phyloP scores from a whole-genome alignment of 1,139 yeast species.

The Yamadazyma diddensiae region DNA sequence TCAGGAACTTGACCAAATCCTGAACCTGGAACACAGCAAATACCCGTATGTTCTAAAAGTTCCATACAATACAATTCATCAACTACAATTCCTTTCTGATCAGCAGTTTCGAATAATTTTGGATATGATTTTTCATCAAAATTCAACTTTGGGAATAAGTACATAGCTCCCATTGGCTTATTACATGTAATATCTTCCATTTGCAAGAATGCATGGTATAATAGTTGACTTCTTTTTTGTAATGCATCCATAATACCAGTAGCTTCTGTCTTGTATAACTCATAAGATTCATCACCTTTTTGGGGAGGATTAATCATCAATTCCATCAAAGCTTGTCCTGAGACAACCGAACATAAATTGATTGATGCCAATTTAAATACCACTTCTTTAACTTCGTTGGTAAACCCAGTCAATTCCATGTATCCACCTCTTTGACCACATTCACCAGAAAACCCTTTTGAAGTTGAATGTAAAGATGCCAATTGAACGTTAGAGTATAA shows the following conservation, averaged over 20 bases:
- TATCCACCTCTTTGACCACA: conserved; percentile 99
- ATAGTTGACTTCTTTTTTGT: conserved; percentile 55
- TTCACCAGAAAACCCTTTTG: conserved; percentile 96
- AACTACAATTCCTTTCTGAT: conserved; percentile 51
- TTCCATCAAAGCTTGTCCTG: conserved; percentile 91
- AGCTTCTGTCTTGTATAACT: conserved; percentile 61
- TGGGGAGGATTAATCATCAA: conserved; percentile 91
- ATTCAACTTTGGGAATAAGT: conserved; percentile 77
- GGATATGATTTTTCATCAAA: conserved; percentile 47
- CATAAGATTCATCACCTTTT: conserved; percentile 73
- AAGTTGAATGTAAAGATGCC: conserved; percentile 92
- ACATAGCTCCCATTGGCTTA: conserved; percentile 96
- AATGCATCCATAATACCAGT: conserved; percentile 59
- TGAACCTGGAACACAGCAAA: conserved; percentile 95
- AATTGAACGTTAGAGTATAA: conserved; percentile 72
- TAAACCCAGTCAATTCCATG: conserved; percentile 87
- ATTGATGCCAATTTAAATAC: conserved; percentile 85
- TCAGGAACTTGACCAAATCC: conserved; percentile 93
- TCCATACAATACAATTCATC: conserved; percentile 89
- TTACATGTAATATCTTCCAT: conserved; percentile 85
- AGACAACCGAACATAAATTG: conserved; percentile 87
- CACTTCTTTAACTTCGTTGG: conserved; percentile 62
- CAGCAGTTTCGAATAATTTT: conserved; percentile 62
- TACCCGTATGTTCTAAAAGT: conserved; percentile 84
- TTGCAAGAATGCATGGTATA: conserved; percentile 66